Conservation (phyloP, 352 stramenopile species). For the Globisporangium mamillatum region DNA sequence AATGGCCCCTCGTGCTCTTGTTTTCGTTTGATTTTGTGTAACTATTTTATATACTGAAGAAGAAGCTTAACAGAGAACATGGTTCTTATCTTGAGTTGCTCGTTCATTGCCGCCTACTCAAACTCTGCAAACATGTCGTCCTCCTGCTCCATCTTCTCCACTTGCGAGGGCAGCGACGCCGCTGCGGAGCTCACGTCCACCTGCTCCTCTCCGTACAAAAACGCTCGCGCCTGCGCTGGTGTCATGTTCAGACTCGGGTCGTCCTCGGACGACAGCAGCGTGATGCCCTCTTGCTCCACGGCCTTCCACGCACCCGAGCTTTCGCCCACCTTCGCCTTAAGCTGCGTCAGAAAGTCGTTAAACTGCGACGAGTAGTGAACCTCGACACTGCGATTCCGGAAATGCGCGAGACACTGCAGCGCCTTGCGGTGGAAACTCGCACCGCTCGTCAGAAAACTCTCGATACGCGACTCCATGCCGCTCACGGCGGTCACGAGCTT, state of each 20-base stretch:
- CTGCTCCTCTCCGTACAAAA: slow-evolving; percentile 63
- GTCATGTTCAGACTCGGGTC: slow-evolving; percentile 57
- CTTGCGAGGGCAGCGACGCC: slow-evolving; percentile 56
- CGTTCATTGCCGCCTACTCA: slow-evolving; percentile 31
- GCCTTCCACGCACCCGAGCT: slow-evolving; percentile 49
- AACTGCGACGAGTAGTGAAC: slow-evolving; percentile 76
- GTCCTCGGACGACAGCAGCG: slow-evolving; percentile 49
- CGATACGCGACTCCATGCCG: slow-evolving; percentile 70
- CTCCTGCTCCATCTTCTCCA: slow-evolving; percentile 62
- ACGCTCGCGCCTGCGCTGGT: slow-evolving; percentile 42
- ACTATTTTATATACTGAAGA: slow-evolving; percentile 11
- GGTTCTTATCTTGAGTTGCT: neutral
- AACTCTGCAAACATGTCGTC: slow-evolving; percentile 85
- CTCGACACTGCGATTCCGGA: slow-evolving; percentile 64
- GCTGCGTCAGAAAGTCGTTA: slow-evolving; percentile 60
- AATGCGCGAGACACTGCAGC: slow-evolving; percentile 65
- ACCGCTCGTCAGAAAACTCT: slow-evolving; percentile 52
- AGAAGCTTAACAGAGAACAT: neutral
- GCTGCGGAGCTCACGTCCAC: slow-evolving; percentile 36
- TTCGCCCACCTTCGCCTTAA: slow-evolving; percentile 49
- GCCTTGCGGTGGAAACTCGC: slow-evolving; percentile 62
- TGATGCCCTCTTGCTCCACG: slow-evolving; percentile 56
- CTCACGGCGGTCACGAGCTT: slow-evolving; percentile 46
- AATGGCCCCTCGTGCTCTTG: neutral
- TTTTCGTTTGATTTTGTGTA: neutral